Evolutionary conservation across 169 alveolate genomes (phyloP).

Genomic region (Cystoisospora suis): DNA sequence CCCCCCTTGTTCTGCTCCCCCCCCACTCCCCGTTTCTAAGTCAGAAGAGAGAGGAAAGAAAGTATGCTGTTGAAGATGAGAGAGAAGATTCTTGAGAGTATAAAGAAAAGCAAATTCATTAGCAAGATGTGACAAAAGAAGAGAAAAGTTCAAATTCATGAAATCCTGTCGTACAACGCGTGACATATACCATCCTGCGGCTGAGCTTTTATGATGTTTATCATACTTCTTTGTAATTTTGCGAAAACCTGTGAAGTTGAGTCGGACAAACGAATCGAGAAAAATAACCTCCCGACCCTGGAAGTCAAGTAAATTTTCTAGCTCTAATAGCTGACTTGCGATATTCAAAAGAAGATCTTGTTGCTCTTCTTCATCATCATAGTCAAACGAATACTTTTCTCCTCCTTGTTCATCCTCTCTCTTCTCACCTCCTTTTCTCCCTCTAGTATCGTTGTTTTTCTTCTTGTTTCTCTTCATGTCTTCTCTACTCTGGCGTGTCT

Average conservation of each 20-base stretch:
- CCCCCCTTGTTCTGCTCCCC: slow-evolving; percentile 3
- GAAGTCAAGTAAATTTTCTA: slow-evolving; percentile 57
- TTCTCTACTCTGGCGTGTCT: no score
- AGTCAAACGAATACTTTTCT: no score
- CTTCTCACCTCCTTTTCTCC: not conserved
- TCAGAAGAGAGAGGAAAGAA: not conserved
- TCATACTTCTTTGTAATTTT: slow-evolving; percentile 80
- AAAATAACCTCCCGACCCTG: slow-evolving; percentile 70
- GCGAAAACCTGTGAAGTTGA: slow-evolving; percentile 78
- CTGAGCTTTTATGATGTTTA: slow-evolving; percentile 72
- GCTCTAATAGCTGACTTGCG: not conserved
- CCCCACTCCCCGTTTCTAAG: slow-evolving; percentile 27
- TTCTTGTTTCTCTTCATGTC: not conserved
- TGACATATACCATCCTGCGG: slow-evolving; percentile 58
- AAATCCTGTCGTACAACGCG: slow-evolving; percentile 54
- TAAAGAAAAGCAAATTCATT: slow-evolving; percentile 7
- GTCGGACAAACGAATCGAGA: slow-evolving; percentile 69
- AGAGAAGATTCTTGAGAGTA: not conserved
- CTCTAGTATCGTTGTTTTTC: not conserved
- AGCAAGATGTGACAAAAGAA: slow-evolving; percentile 43
- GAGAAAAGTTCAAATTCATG: slow-evolving; percentile 45
- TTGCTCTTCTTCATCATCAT: not conserved
- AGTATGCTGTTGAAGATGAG: not conserved
- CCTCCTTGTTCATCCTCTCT: no score
- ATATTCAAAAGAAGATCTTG: slow-evolving; percentile 4